phyloP scores from a whole-genome alignment of 2,329 filamentous ascomycete species.

The Fusarium coffeatum region DNA sequence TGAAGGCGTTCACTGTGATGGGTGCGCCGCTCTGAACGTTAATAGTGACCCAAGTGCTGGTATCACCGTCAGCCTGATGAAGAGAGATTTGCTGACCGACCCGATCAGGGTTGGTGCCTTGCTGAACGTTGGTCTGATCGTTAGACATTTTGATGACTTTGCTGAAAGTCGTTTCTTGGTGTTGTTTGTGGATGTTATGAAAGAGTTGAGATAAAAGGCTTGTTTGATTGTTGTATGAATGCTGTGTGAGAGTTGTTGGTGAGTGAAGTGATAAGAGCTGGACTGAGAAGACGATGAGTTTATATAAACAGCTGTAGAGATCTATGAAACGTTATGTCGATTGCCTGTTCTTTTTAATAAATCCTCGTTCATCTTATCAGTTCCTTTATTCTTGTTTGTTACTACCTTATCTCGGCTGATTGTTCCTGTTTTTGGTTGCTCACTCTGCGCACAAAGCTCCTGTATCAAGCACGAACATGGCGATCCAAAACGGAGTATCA shows the following conservation, averaged over 20 bases:
- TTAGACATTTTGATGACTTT: background rate
- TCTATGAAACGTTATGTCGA: too few relatives aligned
- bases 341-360: background rate
- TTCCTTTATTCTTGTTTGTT: background rate
- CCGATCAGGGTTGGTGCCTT: background rate
- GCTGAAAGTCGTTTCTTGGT: background rate
- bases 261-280: background rate
- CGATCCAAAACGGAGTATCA: fast-evolving
- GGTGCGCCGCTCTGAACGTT: background rate
- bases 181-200: background rate
- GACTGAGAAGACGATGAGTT: background rate
- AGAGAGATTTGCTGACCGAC: background rate
- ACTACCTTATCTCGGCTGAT: background rate
- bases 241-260: background rate
- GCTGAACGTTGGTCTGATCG: background rate
- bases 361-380: background rate
- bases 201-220: background rate
- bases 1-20: background rate
- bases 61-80: background rate
- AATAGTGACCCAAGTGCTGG: background rate
- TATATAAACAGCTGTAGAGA: background rate
- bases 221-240: background rate
- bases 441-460: background rate
- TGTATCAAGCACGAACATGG: background rate
- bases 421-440: background rate